Conservation (phyloP, 345 rosid genomes). For the Clarkia xantiana region DNA sequence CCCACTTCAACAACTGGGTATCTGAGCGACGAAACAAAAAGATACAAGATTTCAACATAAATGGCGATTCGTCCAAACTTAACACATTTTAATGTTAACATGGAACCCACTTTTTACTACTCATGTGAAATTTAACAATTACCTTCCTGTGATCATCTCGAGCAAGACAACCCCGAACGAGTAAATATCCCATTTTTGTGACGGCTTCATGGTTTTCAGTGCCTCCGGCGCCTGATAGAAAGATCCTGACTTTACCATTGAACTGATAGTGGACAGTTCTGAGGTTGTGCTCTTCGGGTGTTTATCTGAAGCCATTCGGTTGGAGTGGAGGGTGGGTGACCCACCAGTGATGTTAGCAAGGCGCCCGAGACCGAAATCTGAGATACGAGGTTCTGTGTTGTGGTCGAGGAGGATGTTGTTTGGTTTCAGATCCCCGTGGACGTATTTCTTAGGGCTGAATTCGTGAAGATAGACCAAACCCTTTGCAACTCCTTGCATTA, state of each 20-base stretch:
- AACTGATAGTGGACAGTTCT: slow-evolving; percentile 33
- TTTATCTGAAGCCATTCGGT: slow-evolving; percentile 43
- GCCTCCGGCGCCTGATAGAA: slow-evolving; percentile 88
- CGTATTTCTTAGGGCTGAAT: slow-evolving; percentile 80
- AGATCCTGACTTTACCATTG: slow-evolving; percentile 38
- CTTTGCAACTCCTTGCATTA: slow-evolving; percentile 62
- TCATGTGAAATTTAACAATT: no score
- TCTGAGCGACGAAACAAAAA: neutral
- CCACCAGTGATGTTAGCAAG: slow-evolving; percentile 90
- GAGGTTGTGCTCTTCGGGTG: slow-evolving; percentile 45
- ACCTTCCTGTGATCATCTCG: slow-evolving; percentile 64
- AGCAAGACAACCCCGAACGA: slow-evolving; percentile 75
- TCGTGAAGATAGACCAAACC: slow-evolving; percentile 84
- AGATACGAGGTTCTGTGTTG: slow-evolving; percentile 60
- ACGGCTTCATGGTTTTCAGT: slow-evolving; percentile 67
- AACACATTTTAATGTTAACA: no score
- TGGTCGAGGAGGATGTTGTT: slow-evolving; percentile 74
- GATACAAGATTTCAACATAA: no score
- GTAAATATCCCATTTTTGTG: slow-evolving; percentile 97
- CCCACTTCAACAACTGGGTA: slow-evolving; percentile 41
- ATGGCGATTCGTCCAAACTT: no score
- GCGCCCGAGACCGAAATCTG: slow-evolving; percentile 81
- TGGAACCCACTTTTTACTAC: no score
- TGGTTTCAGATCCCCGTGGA: slow-evolving; percentile 88
- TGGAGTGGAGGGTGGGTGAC: slow-evolving; percentile 59